Conservation (phyloP, 2,329 filamentous ascomycete genomes). For the Penicillium expansum region DNA sequence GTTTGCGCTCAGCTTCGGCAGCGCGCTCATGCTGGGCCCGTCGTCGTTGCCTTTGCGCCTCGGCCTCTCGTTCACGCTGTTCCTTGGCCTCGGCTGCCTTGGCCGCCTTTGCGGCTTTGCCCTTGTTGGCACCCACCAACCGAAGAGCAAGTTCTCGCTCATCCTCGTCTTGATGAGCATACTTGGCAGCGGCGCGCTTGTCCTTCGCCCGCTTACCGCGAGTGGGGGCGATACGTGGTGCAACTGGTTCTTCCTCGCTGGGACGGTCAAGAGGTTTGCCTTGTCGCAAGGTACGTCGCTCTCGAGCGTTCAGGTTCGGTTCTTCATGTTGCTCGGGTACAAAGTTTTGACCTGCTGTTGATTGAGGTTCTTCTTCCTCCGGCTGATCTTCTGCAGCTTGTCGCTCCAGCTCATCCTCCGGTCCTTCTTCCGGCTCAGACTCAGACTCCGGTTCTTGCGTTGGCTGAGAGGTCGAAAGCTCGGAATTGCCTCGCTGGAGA, state of each 20-base stretch:
- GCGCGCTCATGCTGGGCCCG: conserved; percentile 75
- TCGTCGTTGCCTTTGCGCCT: conserved; percentile 70
- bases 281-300: conserved; percentile 41
- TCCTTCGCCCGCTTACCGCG: conserved; percentile 78
- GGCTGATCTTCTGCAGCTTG: not conserved
- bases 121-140: conserved; percentile 69
- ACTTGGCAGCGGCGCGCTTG: conserved; percentile 85
- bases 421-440: conserved; percentile 27
- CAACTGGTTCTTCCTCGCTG: conserved; percentile 16
- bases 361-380: conserved; percentile 17
- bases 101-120: conserved; percentile 62
- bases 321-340: conserved; percentile 22
- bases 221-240: conserved; percentile 31
- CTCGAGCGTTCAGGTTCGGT: conserved; percentile 42
- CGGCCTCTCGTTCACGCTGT: conserved; percentile 67
- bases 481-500: conserved; percentile 20
- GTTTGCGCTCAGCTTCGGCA: conserved; percentile 61
- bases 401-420: conserved; percentile 3
- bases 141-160: conserved; percentile 80
- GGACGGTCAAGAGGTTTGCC: conserved; percentile 28
- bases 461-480: conserved; percentile 1
- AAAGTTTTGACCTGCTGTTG: conserved; percentile 24
- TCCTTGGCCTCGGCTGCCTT: conserved; percentile 58
- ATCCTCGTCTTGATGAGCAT: conserved; percentile 91
- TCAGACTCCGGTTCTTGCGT: conserved; percentile 7